Evolutionary conservation across 768 basidiomycete genomes (phyloP).

Genomic region (Lactarius indigo): DNA sequence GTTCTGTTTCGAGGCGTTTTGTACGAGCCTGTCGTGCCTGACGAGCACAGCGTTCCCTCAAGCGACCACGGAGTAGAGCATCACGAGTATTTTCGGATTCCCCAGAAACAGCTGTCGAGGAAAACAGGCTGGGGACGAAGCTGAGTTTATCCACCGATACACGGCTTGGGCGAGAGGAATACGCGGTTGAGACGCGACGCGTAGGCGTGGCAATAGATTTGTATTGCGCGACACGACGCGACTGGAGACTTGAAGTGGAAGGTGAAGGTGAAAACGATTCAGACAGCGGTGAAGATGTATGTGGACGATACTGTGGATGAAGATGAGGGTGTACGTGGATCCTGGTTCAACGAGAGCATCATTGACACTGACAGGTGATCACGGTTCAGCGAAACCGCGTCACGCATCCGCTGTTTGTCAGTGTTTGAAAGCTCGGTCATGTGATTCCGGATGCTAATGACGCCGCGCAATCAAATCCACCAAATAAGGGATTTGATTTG

Average conservation of each 20-base stretch:
- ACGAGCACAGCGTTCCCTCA: conserved; percentile 28
- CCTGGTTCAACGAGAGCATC: conserved; percentile 1
- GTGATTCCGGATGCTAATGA: background rate
- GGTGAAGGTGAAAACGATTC: conserved; percentile 21
- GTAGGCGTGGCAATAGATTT: conserved; percentile 21
- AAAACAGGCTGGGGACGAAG: background rate
- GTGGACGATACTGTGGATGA: conserved; percentile 15
- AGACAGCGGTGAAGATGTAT: conserved; percentile 22
- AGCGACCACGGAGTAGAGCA: conserved; percentile 27
- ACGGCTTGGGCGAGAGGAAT: conserved; percentile 8
- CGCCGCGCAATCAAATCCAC: no score
- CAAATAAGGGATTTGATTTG: no score
- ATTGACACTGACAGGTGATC: background rate
- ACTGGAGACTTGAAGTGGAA: conserved; percentile 15
- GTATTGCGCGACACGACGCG: conserved; percentile 24
- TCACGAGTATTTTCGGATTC: conserved; percentile 22
- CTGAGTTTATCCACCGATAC: background rate
- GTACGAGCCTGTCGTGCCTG: conserved; percentile 26
- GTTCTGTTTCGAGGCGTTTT: conserved; percentile 18
- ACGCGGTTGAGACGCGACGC: conserved; percentile 19
- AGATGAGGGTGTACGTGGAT: conserved; percentile 22
- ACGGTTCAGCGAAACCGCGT: background rate
- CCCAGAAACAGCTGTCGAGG: background rate
- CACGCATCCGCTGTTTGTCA: background rate
- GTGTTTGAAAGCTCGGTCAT: background rate